phyloP scores from a whole-genome alignment of 1,284 basidiomycete genomes.

The Moniliophthora roreri region DNA sequence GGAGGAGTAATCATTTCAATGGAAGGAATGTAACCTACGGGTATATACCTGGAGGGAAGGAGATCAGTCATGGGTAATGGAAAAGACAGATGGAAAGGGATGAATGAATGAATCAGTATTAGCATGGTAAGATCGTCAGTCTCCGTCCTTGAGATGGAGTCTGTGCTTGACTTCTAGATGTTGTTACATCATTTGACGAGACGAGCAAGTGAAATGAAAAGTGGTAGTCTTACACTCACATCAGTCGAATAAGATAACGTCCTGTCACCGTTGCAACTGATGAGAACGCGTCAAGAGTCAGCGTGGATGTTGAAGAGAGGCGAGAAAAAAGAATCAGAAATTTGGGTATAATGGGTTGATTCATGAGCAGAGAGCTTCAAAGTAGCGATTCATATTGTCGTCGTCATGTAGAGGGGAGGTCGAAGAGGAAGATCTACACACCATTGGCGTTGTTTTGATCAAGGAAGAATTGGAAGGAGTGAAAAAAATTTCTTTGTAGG shows the following conservation, averaged over 20 bases:
- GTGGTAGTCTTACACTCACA: constrained; percentile 44
- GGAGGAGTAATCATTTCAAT: constrained; percentile 18
- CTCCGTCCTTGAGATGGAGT: constrained; percentile 67
- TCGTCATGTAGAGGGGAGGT: constrained; percentile 50
- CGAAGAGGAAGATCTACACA: constrained; percentile 20
- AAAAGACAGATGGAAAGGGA: background rate
- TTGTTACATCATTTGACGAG: constrained; percentile 59
- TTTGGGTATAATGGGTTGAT: constrained; percentile 78
- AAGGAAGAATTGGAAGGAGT: constrained; percentile 5
- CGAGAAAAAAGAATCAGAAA: constrained; percentile 60
- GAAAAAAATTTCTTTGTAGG: constrained; percentile 25
- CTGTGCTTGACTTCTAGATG: constrained; percentile 85
- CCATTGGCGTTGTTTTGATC: background rate
- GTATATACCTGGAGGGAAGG: background rate
- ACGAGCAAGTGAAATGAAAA: constrained; percentile 14
- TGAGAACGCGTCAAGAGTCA: constrained; percentile 15
- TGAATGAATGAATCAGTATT: constrained; percentile 63
- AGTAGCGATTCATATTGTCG: constrained; percentile 80
- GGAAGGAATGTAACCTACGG: background rate
- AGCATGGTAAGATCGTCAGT: constrained; percentile 78
- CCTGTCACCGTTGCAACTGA: background rate
- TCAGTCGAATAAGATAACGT: background rate
- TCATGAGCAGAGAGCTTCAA: constrained; percentile 74
- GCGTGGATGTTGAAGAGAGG: constrained; percentile 11
- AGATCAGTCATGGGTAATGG: background rate